phyloP scores from a whole-genome alignment of 2,329 filamentous ascomycete species.

The Huntiella bhutanensis region DNA sequence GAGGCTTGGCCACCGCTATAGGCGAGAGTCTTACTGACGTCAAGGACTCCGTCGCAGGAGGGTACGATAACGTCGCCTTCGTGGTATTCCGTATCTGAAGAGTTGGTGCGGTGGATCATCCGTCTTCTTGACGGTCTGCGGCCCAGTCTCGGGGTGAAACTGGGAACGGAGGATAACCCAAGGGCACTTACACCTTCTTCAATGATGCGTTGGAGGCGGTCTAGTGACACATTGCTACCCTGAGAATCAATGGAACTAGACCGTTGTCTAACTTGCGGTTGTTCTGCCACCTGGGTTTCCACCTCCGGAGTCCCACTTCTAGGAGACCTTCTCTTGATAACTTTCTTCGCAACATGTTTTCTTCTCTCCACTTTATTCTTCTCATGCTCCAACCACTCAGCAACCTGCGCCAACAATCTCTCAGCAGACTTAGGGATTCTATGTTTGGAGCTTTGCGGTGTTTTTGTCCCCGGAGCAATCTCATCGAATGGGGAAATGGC shows the following conservation, averaged over 20 bases:
- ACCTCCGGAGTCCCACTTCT: background rate
- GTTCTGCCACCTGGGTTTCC: background rate
- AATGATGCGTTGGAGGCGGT: constrained; percentile 63
- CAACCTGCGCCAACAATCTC: constrained; percentile 52
- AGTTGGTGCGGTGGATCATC: constrained; percentile 25
- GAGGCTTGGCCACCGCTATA: constrained; percentile 40
- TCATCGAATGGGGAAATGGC: background rate
- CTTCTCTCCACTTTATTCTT: constrained; percentile 40
- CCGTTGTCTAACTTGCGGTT: constrained; percentile 16
- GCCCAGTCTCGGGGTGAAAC: constrained; percentile 22
- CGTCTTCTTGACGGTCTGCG: constrained; percentile 26
- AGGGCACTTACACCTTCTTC: constrained; percentile 43
- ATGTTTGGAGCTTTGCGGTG: constrained; percentile 4
- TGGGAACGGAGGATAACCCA: constrained; percentile 28
- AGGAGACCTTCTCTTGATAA: constrained; percentile 22
- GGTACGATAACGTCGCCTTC: constrained; percentile 75
- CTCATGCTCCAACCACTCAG: constrained; percentile 70
- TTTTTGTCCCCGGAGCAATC: constrained; percentile 12
- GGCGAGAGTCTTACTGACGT: constrained; percentile 75
- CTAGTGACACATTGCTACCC: constrained; percentile 49
- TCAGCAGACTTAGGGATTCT: constrained; percentile 20
- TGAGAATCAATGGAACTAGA: constrained; percentile 44
- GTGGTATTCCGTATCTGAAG: constrained; percentile 69
- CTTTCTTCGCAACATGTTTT: constrained; percentile 21
- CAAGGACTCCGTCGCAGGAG: constrained; percentile 63